A percentile compares a stretch with the other conserved stretches of the same genome.
phyloP scores from a whole-genome alignment of 1,284 basidiomycete species.

The Ceratobasidium sp. region DNA sequence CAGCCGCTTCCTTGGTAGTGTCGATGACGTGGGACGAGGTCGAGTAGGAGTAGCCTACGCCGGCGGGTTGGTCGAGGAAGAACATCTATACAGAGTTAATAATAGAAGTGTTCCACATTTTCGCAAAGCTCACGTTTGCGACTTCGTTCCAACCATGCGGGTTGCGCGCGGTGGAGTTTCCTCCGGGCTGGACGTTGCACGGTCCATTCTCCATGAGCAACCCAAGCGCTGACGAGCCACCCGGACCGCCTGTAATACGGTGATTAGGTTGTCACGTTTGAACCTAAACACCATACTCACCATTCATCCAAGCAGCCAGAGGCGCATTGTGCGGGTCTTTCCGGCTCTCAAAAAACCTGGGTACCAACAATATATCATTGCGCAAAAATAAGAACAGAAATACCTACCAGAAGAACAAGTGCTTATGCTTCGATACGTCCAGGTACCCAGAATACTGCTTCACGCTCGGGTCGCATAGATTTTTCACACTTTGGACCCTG shows the following conservation, averaged over 20 bases:
- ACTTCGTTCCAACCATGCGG: constrained; percentile 55
- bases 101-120: neutral
- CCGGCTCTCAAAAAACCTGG: constrained; percentile 41
- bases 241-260: constrained; percentile 20
- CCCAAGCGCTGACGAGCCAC: constrained; percentile 30
- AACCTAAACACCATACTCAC: neutral
- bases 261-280: neutral
- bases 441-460: constrained; percentile 33
- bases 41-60: constrained; percentile 75
- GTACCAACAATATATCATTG: too few species aligned
- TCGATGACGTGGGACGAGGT: constrained; percentile 60
- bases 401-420: constrained; percentile 29
- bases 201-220: constrained; percentile 65
- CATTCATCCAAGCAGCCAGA: constrained; percentile 40
- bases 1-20: constrained; percentile 51
- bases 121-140: constrained; percentile 7
- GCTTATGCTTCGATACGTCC: constrained; percentile 29
- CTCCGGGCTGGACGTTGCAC: constrained; percentile 65
- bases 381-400: neutral
- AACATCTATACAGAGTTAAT: constrained; percentile 61
- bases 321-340: constrained; percentile 30
- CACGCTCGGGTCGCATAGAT: constrained; percentile 22
- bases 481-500: neutral
- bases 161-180: constrained; percentile 67
- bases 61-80: constrained; percentile 82